Conservation (phyloP, 1,284 basidiomycete species). For the Sanghuangporus sanghuang region DNA sequence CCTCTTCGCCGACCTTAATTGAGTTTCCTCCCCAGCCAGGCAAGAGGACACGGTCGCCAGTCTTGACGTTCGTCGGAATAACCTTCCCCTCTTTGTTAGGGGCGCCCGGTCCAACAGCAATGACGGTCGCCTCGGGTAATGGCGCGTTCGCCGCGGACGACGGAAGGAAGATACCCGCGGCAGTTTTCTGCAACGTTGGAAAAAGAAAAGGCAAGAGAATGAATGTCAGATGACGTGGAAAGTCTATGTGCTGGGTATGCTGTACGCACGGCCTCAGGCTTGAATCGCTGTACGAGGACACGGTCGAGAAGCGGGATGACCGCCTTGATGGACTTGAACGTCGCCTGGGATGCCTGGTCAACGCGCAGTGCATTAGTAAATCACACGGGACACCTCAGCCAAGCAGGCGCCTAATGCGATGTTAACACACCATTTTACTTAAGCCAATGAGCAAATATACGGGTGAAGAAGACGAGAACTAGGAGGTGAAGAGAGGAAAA, state of each 20-base stretch:
- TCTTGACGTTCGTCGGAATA: constrained; percentile 76
- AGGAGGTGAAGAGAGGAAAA: background rate
- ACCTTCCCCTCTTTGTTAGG: constrained; percentile 82
- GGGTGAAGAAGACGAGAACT: background rate
- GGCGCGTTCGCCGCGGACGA: constrained; percentile 79
- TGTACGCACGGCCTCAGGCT: constrained; percentile 78
- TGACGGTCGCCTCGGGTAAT: constrained; percentile 94
- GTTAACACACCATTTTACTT: background rate
- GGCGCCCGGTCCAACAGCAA: constrained; percentile 92
- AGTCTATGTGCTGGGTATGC: background rate
- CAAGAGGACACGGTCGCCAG: constrained; percentile 89
- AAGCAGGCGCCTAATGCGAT: background rate
- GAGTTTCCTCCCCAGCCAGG: constrained; percentile 95
- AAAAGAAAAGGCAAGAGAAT: background rate
- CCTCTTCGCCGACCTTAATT: constrained; percentile 97
- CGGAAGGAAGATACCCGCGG: constrained; percentile 91
- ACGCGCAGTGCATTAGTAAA: too few relatives aligned
- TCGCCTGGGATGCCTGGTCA: constrained; percentile 37
- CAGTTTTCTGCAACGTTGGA: constrained; percentile 71
- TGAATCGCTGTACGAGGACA: constrained; percentile 96
- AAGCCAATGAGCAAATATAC: background rate
- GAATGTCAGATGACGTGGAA: background rate
- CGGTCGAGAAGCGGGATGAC: constrained; percentile 93
- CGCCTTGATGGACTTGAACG: constrained; percentile 93
- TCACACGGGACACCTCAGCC: background rate